Evolutionary conservation across 140 eudicot genomes (phyloP), one percentile per base, ranked within the genome.

Genomic region (Cichorium intybus): DNA sequence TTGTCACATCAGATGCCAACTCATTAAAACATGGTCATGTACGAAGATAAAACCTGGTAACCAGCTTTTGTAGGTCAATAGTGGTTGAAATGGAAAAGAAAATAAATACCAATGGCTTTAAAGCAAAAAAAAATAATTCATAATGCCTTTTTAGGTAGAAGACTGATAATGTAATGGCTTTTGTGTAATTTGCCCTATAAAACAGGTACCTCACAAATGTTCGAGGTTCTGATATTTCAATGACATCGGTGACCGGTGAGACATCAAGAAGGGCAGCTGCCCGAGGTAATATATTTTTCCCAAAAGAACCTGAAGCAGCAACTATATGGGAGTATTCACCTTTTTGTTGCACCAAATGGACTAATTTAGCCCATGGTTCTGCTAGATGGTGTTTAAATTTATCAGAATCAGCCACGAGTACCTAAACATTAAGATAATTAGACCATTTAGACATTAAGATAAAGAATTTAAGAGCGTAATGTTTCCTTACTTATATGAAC

Each of bases 181-280:
- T n/a, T n/a, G n/a, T n/a, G n/a, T n/a, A n/a, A n/a, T n/a, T n/a
- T n/a, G n/a, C n/a, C n/a, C n/a, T n/a, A n/a, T n/a, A n/a, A n/a
- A n/a, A 17, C 22, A 9, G 51, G 31, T 53, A 89, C 97, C 95
- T 84, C 56, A 89, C 81, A 75, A 89, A 89, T 24, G 75, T 84
- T 64, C 67, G 69, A 60, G 92, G 58, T 28, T 79, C 95, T 51
- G 72, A 77, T 58, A 89, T 84, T 58, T 75, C 77, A 35, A 57
- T 75, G 47, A 89, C 95, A 67, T 89, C 95, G n/a, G 92, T 86
- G 54, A 89, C 50, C 21, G 97, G 97, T 66, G 97, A 89, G 74
- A 86, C 92, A 80, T 86, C 97, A 53, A 89, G 60, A 65, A 89
- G 95, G 28, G 97, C 97, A 52, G 97, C 95, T 51, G 95, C 97